phyloP scores from a whole-genome alignment of 1,284 basidiomycete genomes.

The Ustilago shanxiensis region DNA sequence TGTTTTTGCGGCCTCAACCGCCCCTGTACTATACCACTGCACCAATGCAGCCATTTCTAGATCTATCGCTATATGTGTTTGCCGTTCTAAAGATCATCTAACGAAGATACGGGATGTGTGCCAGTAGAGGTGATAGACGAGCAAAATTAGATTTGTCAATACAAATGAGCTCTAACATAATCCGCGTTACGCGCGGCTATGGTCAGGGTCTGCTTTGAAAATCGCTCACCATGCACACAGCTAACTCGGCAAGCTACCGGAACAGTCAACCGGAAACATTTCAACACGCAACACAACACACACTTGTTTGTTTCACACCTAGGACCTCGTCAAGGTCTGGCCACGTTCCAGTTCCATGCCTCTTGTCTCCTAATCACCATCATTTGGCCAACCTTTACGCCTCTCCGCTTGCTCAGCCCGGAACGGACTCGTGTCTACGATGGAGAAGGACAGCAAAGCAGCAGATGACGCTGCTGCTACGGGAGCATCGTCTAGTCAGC shows the following conservation, averaged over 20 bases:
- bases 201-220: conserved; percentile 9
- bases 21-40: conserved; percentile 11
- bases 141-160: neutral
- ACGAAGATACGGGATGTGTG: neutral
- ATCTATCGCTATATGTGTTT: neutral
- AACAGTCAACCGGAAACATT: neutral
- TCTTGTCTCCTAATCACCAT: conserved; percentile 9
- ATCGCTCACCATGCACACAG: neutral
- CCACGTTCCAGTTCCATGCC: neutral
- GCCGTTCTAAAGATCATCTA: neutral
- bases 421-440: neutral
- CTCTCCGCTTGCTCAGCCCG: neutral
- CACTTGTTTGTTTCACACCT: neutral
- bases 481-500: neutral
- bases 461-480: conserved; percentile 2
- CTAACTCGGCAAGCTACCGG: conserved; percentile 15
- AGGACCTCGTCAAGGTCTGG: conserved; percentile 3
- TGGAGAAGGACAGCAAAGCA: neutral
- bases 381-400: neutral
- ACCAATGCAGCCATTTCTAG: neutral
- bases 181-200: conserved; percentile 8
- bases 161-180: neutral
- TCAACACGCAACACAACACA: too few relatives aligned
- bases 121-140: neutral
- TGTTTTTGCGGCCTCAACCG: neutral